phyloP scores from a whole-genome alignment of 2,329 filamentous ascomycete species.

The Myriosclerotinia curreyana region DNA sequence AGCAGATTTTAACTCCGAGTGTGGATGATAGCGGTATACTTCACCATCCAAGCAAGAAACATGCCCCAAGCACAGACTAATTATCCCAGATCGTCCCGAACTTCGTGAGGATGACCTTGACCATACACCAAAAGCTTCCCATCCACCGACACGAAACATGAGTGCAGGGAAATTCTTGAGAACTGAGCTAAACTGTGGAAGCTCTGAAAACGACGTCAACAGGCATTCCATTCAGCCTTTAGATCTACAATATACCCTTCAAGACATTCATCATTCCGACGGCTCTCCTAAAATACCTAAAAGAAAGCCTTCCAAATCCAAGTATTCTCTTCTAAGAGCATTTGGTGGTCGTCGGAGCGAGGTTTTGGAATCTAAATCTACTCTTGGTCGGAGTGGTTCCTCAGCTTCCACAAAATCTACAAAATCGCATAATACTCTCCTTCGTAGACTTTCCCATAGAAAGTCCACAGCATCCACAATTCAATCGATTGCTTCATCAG shows the following conservation, averaged over 20 bases:
- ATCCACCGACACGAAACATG: constrained; percentile 27
- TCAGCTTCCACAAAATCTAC: constrained; percentile 15
- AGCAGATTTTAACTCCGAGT: not conserved
- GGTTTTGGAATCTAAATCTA: constrained; percentile 21
- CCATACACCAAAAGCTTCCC: constrained; percentile 33
- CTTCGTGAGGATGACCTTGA: not conserved
- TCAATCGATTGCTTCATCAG: constrained; percentile 7
- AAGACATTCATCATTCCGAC: not conserved
- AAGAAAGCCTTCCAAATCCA: constrained; percentile 35
- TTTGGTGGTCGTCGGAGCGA: constrained; percentile 29
- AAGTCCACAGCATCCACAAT: constrained; percentile 23
- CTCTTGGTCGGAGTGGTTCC: constrained; percentile 2
- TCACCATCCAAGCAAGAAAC: too few relatives aligned
- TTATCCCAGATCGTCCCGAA: not conserved
- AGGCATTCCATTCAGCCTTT: constrained; percentile 17
- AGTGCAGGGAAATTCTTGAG: constrained; percentile 35
- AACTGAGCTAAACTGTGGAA: constrained; percentile 30
- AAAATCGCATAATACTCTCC: constrained; percentile 25
- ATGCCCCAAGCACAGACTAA: not conserved
- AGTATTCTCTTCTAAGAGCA: constrained; percentile 37
- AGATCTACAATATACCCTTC: not conserved
- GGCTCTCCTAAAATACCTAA: constrained; percentile 28
- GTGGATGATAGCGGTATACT: not conserved
- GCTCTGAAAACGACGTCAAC: constrained; percentile 24
- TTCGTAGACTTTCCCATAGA: constrained; percentile 32